Base-by-base conservation (phyloP, 345 rosid species). In the Euclidium syriacum region DNA sequence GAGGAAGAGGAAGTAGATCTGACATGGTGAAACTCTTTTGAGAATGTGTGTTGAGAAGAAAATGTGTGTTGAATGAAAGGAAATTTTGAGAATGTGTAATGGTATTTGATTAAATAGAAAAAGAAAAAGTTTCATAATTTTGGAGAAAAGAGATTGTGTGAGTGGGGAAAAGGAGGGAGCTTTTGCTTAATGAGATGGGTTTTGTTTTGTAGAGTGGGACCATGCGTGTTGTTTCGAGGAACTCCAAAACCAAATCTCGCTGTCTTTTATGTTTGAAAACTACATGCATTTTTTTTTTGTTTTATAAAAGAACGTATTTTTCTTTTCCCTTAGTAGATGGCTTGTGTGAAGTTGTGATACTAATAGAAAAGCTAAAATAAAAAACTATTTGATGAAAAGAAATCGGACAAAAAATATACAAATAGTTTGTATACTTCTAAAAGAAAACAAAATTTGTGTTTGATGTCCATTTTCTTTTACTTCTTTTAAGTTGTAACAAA, bases 201-300 rank as follows among this genome's bases (percentile, higher is more conserved):
- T 70, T 62, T 62, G 75, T 49, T 63, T 56, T 54, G 52, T 39
- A 54, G 64, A 66, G 78, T 74, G 79, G 90, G 84, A 57, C 83
- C 80, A 19, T 49, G 50, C 62, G 32, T 64, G 80, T 38, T 68
- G 63, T 79, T 70, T 75, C 54, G 65, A 77, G 5, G 55, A 75
- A 35, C 54, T 40, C 55, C 18, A 50, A 81, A 81, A 78, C 80
- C 55, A 54, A 39, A 44, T 58, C 43, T 36, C 26, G 51, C 62
- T 65, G 78, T 74, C 48, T 62, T 70, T 46, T 72, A 64, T 72
- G 82, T 48, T 33, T 58, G 61, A 64, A 72, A 65, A 76, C 30
- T 23, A 58, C 59, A 39, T 65, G 52, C 41, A 38, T 74, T 78
- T 71, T 65, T 40, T 55, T 42, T 64, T 49, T 62, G 62, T 6